phyloP scores from a whole-genome alignment of 768 basidiomycete species.

The Suillus lakei region DNA sequence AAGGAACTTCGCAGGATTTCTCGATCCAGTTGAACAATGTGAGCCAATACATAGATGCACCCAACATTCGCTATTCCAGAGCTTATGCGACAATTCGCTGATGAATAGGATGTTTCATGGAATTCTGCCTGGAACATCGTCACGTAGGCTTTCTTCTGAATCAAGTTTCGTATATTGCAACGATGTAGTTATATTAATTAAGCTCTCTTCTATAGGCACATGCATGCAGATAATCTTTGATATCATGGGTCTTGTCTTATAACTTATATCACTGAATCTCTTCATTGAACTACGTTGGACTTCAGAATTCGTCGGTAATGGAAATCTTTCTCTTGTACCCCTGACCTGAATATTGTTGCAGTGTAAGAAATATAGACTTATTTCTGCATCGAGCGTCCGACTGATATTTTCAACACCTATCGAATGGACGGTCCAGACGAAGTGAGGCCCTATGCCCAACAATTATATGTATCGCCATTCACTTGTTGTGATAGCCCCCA shows the following conservation, averaged over 20 bases:
- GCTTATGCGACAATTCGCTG: constrained; percentile 88
- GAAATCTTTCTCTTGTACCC: too few relatives aligned
- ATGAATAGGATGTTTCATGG: constrained; percentile 91
- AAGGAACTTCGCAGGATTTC: constrained; percentile 86
- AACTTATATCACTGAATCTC: too few relatives aligned
- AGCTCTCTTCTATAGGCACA: too few relatives aligned
- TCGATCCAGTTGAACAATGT: too few relatives aligned
- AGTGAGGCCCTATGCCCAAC: constrained; percentile 17
- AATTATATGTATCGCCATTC: neutral
- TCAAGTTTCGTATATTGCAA: constrained; percentile 44
- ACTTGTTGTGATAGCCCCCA: constrained; percentile 26
- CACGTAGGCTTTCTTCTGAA: constrained; percentile 92
- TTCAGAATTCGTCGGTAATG: too few relatives aligned
- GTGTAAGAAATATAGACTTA: constrained; percentile 57
- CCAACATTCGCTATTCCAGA: too few relatives aligned
- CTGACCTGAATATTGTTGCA: constrained; percentile 64
- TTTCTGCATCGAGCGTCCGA: too few relatives aligned
- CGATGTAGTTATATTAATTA: neutral
- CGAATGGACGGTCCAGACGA: constrained; percentile 46
- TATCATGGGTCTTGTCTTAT: too few relatives aligned
- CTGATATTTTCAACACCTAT: constrained; percentile 55
- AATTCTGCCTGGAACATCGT: constrained; percentile 86
- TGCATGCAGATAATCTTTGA: too few relatives aligned
- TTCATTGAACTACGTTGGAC: too few relatives aligned
- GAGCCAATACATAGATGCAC: too few relatives aligned